These are phyloP conservation scores for Phytopythium helicoides DNA, from an alignment of 352 stramenopile species.

Conservation along the genomic window DNA sequence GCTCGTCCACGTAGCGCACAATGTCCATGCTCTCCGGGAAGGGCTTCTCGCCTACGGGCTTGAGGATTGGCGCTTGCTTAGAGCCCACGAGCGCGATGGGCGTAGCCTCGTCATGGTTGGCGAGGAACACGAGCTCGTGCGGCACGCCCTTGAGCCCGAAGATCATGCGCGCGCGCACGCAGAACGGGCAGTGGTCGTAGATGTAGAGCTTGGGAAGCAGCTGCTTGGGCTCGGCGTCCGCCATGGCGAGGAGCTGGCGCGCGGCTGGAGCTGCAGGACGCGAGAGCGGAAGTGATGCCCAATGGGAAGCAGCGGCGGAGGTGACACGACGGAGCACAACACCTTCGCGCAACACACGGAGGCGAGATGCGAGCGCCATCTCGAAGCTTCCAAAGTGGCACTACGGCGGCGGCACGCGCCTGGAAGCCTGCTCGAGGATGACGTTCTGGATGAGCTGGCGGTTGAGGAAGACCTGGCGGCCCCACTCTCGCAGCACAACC, in stretches of 20 bases:
- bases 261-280: too few species aligned
- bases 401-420: too few species aligned
- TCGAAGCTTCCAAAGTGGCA: conserved; percentile 1
- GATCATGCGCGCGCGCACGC: conserved; percentile 47
- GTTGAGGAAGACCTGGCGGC: too few species aligned
- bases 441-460: too few species aligned
- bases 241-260: conserved; percentile 3
- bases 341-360: conserved; percentile 1
- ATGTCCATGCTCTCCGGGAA: conserved; percentile 62
- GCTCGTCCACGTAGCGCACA: conserved; percentile 48
- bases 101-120: conserved; percentile 51
- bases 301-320: neutral
- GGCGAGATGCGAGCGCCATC: neutral
- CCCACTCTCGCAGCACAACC: too few species aligned
- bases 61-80: conserved; percentile 29
- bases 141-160: conserved; percentile 45
- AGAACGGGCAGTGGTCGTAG: conserved; percentile 61
- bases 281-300: too few species aligned
- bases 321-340: neutral
- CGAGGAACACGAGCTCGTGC: conserved; percentile 37
- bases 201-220: conserved; percentile 41
- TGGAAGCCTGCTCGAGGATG: too few species aligned
- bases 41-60: conserved; percentile 25
- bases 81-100: conserved; percentile 41
- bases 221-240: conserved; percentile 6